A percentile compares a stretch with the other conserved stretches of the same genome.
These are phyloP conservation scores for Dalbergia cultrata DNA, from an alignment of 306 rosid genomes.

Conservation along the genomic window DNA sequence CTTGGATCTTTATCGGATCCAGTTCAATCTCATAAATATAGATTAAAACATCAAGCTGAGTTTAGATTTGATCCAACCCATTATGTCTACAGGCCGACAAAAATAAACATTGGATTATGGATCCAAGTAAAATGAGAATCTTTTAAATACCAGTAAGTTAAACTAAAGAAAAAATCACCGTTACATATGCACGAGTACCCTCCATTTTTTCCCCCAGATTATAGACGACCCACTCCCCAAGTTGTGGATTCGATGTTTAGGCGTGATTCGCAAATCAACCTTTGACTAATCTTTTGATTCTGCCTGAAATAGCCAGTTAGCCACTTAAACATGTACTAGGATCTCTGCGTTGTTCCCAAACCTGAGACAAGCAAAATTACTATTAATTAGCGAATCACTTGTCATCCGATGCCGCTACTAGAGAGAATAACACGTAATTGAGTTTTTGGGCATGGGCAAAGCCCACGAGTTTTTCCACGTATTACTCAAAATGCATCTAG, in stretches of 20 bases:
- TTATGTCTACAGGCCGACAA: too few relatives aligned
- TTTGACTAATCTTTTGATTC: slow-evolving; percentile 11
- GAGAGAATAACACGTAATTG: not conserved
- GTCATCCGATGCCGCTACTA: too few relatives aligned
- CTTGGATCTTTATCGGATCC: too few relatives aligned
- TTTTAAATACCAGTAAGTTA: too few relatives aligned
- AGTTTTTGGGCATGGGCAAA: not conserved
- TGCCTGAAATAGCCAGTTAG: not conserved
- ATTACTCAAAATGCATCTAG: slow-evolving; percentile 45
- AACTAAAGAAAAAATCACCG: too few relatives aligned
- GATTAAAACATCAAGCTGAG: too few relatives aligned
- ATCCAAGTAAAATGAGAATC: too few relatives aligned
- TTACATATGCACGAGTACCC: too few relatives aligned
- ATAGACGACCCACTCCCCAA: not conserved
- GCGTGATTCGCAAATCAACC: not conserved
- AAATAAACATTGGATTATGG: too few relatives aligned
- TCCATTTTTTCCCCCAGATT: not conserved
- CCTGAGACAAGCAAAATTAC: not conserved
- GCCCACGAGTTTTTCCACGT: not conserved
- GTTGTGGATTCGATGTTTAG: not conserved
- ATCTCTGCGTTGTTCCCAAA: not conserved
- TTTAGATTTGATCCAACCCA: too few relatives aligned
- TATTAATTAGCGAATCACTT: not conserved
- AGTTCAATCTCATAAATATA: too few relatives aligned
- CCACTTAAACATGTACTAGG: not conserved